phyloP scores from a whole-genome alignment of 805 yeast genomes.

The Candida cerambycidarum region DNA sequence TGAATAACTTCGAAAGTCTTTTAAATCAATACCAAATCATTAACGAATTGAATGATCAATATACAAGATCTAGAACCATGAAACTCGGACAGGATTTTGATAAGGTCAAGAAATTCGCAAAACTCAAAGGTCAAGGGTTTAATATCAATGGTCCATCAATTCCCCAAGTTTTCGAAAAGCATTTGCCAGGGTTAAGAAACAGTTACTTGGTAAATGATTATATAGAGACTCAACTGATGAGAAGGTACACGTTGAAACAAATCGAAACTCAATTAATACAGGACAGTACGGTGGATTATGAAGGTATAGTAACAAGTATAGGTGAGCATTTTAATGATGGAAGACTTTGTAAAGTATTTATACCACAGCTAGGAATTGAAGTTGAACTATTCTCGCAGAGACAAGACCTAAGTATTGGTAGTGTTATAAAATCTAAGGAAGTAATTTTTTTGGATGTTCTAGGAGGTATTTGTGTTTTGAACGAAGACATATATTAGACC shows the following conservation, averaged over 20 bases:
- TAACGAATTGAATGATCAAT: constrained; percentile 21
- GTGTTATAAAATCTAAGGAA: constrained; percentile 44
- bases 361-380: constrained; percentile 46
- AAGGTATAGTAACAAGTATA: constrained; percentile 42
- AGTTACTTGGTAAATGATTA: constrained; percentile 8
- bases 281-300: constrained; percentile 15
- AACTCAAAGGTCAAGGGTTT: constrained; percentile 34
- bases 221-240: constrained; percentile 16
- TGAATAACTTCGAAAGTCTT: constrained; percentile 24
- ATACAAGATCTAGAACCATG: neutral
- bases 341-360: constrained; percentile 43
- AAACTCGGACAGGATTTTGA: constrained; percentile 8
- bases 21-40: constrained; percentile 41
- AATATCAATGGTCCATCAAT: constrained; percentile 33
- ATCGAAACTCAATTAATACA: constrained; percentile 15
- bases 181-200: neutral
- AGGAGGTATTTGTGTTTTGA: constrained; percentile 40
- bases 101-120: constrained; percentile 17
- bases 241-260: constrained; percentile 26
- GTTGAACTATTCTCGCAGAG: constrained; percentile 37
- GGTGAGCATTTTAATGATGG: constrained; percentile 25
- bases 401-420: constrained; percentile 38
- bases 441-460: constrained; percentile 43
- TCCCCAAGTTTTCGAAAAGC: constrained; percentile 14
- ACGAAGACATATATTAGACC: constrained; percentile 15